Evolutionary conservation across 371 early-diverging fungal species (phyloP).

Genomic region (Thermomucor indicae-seudaticae): DNA sequence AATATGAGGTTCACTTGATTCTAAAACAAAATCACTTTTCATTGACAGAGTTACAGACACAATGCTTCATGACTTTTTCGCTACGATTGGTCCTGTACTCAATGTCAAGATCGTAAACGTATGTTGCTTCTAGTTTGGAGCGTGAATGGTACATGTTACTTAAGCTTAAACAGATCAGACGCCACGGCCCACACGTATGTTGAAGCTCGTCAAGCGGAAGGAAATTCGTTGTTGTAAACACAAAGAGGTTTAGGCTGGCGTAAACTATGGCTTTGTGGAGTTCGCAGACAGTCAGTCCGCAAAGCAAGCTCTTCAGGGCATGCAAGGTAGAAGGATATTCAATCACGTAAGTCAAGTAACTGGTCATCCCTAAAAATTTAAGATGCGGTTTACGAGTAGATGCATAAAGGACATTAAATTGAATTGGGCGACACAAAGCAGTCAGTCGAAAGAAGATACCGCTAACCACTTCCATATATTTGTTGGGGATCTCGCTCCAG

Average conservation of each 20-base stretch:
- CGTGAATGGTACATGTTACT: background rate
- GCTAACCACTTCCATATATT: conserved; percentile 79
- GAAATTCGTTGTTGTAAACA: background rate
- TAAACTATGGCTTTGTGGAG: conserved; percentile 91
- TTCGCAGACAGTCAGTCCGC: conserved; percentile 71
- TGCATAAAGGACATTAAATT: conserved; percentile 38
- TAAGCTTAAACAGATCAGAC: conserved; percentile 25
- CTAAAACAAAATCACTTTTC: conserved; percentile 49
- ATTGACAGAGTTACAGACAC: conserved; percentile 83
- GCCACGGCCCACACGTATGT: conserved; percentile 33
- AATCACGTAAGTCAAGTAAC: conserved; percentile 39
- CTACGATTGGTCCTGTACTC: conserved; percentile 62
- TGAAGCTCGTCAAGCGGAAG: conserved; percentile 16
- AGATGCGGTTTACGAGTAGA: background rate
- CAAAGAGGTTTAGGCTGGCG: conserved; percentile 15
- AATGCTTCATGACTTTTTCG: conserved; percentile 74
- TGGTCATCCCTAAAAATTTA: background rate
- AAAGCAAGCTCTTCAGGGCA: conserved; percentile 64
- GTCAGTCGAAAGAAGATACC: conserved; percentile 46
- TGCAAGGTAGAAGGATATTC: conserved; percentile 75
- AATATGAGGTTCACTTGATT: background rate
- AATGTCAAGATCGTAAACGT: conserved; percentile 79
- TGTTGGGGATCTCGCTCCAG: conserved; percentile 83
- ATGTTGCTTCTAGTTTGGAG: conserved; percentile 69
- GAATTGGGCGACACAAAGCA: conserved; percentile 44